Conservation (phyloP, 495 filamentous ascomycete species). For the Aspergillus carlsbadensis region DNA sequence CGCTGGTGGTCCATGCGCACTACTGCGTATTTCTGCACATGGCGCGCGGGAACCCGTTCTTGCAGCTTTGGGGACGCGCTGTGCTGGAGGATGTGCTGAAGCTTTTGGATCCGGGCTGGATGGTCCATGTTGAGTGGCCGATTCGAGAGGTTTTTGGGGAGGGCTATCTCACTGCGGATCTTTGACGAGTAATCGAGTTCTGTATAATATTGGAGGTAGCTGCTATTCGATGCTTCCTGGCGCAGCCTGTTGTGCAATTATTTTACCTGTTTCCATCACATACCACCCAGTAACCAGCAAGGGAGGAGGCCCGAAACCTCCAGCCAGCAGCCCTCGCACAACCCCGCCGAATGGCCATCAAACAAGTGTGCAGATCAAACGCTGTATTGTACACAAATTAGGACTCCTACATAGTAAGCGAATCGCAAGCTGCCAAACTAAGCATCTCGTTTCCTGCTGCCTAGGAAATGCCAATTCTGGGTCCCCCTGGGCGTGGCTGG, state of each 20-base stretch:
- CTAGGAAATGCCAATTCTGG: neutral
- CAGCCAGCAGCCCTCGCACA: too few species aligned
- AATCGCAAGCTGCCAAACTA: neutral
- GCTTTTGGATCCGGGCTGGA: constrained; percentile 17
- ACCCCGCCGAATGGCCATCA: too few species aligned
- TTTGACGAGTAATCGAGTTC: too few species aligned
- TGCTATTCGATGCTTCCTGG: too few species aligned
- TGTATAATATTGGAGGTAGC: too few species aligned
- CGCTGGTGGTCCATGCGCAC: constrained; percentile 26
- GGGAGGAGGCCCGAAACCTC: too few species aligned
- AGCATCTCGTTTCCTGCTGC: neutral
- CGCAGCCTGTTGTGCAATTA: too few species aligned
- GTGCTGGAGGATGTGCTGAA: constrained; percentile 21
- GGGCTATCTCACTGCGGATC: neutral
- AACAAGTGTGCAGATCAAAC: too few species aligned
- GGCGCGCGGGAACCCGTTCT: constrained; percentile 23
- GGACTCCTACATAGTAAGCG: neutral
- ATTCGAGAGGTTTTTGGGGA: constrained; percentile 5
- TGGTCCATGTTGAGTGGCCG: constrained; percentile 22
- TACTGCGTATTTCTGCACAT: constrained; percentile 25
- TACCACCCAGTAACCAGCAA: too few species aligned
- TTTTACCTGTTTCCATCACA: too few species aligned
- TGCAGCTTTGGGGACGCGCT: constrained; percentile 21
- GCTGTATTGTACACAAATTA: too few species aligned
- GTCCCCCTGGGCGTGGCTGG: neutral